phyloP scores from a whole-genome alignment of 1,284 basidiomycete genomes.

The Takashimella tepidaria region DNA sequence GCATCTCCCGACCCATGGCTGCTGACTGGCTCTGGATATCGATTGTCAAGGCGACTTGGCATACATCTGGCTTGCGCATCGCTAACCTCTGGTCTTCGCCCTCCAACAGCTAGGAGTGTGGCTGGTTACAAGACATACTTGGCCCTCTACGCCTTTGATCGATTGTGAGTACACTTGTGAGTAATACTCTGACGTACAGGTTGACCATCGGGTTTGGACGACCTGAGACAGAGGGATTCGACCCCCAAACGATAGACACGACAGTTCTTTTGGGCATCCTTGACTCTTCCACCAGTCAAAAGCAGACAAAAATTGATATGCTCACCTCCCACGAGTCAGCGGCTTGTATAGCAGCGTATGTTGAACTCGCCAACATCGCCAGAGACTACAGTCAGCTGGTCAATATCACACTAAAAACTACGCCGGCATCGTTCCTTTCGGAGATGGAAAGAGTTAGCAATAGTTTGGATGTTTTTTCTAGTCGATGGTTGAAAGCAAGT shows the following conservation, averaged over 20 bases:
- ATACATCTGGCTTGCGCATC: conserved; percentile 12
- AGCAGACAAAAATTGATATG: no score
- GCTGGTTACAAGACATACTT: conserved; percentile 20
- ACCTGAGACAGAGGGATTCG: conserved; percentile 22
- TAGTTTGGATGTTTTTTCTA: conserved; percentile 12
- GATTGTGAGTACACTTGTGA: conserved; percentile 13
- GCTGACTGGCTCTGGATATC: conserved; percentile 18
- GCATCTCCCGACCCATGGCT: conserved; percentile 25
- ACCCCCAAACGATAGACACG: conserved; percentile 11
- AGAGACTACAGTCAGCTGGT: conserved; percentile 16
- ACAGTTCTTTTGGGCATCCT: conserved; percentile 5
- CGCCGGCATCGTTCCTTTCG: conserved; percentile 4
- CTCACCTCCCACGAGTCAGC: conserved; percentile 13
- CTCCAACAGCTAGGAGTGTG: conserved; percentile 10
- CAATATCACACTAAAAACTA: conserved; percentile 14
- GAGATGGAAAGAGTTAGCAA: conserved; percentile 9
- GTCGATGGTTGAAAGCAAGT: conserved; percentile 17
- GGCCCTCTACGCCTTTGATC: conserved; percentile 18
- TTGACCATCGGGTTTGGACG: conserved; percentile 22
- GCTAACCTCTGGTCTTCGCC: not conserved
- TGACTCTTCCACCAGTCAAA: not conserved
- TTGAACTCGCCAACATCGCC: conserved; percentile 20
- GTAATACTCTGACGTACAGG: conserved; percentile 1
- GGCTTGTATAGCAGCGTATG: conserved; percentile 15
- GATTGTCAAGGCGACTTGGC: conserved; percentile 14